Evolutionary conservation across 164 flowering plant species (phyloP).

Genomic region (Saururus chinensis): DNA sequence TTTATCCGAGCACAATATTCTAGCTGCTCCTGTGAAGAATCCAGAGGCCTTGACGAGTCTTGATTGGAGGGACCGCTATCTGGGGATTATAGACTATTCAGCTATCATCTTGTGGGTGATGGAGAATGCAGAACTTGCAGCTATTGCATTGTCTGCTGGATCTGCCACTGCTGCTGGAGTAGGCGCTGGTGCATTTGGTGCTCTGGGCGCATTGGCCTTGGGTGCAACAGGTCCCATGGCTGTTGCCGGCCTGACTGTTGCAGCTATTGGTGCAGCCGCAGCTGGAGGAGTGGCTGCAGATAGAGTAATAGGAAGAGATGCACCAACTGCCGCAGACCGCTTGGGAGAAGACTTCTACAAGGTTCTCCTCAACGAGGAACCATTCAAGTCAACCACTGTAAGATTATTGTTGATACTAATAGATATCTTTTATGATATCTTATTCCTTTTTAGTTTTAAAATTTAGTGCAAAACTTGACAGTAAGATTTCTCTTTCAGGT

Average conservation of each 20-base stretch:
- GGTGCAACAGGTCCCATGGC: constrained; percentile 84
- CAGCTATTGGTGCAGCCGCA: constrained; percentile 84
- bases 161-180: constrained; percentile 83
- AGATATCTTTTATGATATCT: neutral
- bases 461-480: neutral
- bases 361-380: constrained; percentile 78
- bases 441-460: neutral
- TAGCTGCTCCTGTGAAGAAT: constrained; percentile 74
- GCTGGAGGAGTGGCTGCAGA: constrained; percentile 81
- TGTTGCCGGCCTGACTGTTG: constrained; percentile 73
- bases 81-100: constrained; percentile 79
- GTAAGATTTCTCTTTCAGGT: constrained; percentile 42
- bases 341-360: constrained; percentile 84
- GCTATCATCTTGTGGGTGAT: constrained; percentile 79
- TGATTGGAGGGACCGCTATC: constrained; percentile 71
- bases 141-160: constrained; percentile 61
- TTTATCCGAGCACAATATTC: constrained; percentile 62
- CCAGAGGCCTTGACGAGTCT: constrained; percentile 33
- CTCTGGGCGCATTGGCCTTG: constrained; percentile 73
- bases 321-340: constrained; percentile 61
- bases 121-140: constrained; percentile 84
- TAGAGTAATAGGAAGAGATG: constrained; percentile 58
- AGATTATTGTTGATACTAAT: constrained; percentile 8
- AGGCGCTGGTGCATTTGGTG: constrained; percentile 79
- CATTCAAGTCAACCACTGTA: constrained; percentile 88